Conservation (phyloP, 1,139 yeast genomes). For the Magnusiomyces ingens region DNA sequence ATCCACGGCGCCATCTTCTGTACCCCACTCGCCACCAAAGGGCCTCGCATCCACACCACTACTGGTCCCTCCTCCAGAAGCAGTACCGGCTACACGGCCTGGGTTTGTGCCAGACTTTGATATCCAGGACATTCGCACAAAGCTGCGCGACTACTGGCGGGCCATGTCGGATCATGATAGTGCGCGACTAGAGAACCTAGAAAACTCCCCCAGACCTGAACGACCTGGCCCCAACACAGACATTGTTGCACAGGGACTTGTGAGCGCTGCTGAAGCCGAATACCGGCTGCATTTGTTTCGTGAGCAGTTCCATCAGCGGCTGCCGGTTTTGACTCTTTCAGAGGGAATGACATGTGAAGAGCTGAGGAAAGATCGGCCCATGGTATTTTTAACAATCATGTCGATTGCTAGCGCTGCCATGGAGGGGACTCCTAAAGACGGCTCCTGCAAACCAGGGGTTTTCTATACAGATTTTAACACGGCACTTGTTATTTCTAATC, state of each 20-base stretch:
- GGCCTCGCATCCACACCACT: neutral
- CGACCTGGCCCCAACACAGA: conserved; percentile 27
- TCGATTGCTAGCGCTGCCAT: conserved; percentile 43
- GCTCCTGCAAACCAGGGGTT: conserved; percentile 22
- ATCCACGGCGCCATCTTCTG: neutral
- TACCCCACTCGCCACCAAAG: neutral
- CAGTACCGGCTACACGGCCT: no score
- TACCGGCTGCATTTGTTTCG: conserved; percentile 22
- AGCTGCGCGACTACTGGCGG: conserved; percentile 29
- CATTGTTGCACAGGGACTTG: conserved; percentile 28
- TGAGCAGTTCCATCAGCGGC: neutral
- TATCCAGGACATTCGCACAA: conserved; percentile 25
- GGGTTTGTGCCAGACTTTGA: conserved; percentile 8
- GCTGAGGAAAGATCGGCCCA: conserved; percentile 48
- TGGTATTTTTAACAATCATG: conserved; percentile 57
- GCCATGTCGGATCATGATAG: conserved; percentile 25
- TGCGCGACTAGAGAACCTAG: conserved; percentile 23
- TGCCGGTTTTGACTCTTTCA: conserved; percentile 24
- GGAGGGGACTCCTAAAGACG: conserved; percentile 25
- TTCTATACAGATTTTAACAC: neutral
- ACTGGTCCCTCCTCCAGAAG: no score
- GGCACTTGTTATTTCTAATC: conserved; percentile 1
- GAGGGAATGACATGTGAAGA: conserved; percentile 40
- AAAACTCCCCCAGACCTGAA: conserved; percentile 18
- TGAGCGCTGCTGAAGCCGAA: conserved; percentile 29